A percentile compares a stretch with the other conserved stretches of the same genome.
Evolutionary conservation across 169 alveolate species (phyloP).

Genomic region (Eimeria tenella): DNA sequence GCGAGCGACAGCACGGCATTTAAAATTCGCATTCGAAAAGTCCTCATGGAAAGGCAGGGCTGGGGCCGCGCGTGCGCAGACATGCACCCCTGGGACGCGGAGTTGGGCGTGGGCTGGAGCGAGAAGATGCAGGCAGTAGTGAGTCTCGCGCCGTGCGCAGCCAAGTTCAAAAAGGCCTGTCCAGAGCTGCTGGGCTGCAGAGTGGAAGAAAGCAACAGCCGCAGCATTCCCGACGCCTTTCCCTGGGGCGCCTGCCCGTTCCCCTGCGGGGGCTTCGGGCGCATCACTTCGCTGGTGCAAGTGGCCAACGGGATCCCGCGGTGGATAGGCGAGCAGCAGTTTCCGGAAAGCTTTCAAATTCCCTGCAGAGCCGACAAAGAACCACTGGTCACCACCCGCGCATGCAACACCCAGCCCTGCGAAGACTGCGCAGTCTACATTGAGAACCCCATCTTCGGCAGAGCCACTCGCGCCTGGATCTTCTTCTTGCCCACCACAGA

Average conservation of each 20-base stretch:
- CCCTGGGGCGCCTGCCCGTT: constrained; percentile 80
- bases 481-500: constrained; percentile 73
- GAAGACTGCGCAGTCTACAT: constrained; percentile 76
- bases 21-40: constrained; percentile 69
- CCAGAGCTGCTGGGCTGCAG: constrained; percentile 70
- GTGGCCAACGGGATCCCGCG: constrained; percentile 78
- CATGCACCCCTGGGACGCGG: constrained; percentile 72
- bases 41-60: constrained; percentile 52
- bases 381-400: constrained; percentile 62
- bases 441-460: constrained; percentile 33
- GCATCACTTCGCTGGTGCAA: constrained; percentile 71
- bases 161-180: constrained; percentile 42
- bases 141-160: constrained; percentile 51
- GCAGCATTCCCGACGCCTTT: constrained; percentile 64
- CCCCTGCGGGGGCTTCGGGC: constrained; percentile 78
- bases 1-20: constrained; percentile 54
- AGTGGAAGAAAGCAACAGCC: constrained; percentile 55
- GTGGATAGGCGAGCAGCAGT: constrained; percentile 77
- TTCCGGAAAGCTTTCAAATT: constrained; percentile 70
- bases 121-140: constrained; percentile 71
- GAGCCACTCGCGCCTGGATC: constrained; percentile 70
- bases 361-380: constrained; percentile 77
- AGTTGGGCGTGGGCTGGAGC: constrained; percentile 64
- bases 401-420: constrained; percentile 73
- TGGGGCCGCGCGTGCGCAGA: constrained; percentile 63